Base-by-base conservation (phyloP, 352 stramenopile genomes). In the Halophytophthora batemanensis region DNA sequence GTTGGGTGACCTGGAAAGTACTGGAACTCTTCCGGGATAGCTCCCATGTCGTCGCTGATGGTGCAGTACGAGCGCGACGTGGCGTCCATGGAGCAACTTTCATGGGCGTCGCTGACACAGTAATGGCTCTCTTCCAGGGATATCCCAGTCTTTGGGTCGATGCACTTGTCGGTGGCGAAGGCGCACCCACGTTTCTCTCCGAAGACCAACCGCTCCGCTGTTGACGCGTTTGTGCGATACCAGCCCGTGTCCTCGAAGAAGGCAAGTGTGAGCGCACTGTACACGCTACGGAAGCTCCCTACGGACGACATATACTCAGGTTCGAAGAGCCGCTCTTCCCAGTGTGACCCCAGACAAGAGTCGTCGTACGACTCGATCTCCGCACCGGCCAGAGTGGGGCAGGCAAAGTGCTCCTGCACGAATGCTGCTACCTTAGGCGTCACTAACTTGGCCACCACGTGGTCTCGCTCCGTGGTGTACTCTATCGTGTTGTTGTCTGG, bases 181-280 rank as follows among this genome's bases (percentile, higher is more conserved):
- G 41, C 31, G 33, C 80, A 91, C 6, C 80, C 80, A 39, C 70
- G 69, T 3, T 66, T 70, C 13, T 52, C 68, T 0, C 80, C 80
- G 60, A 82, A 91, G 44, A 79, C 60, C 57, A 91, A 57, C 6
- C 68, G 36, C 45, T 86, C 47, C 4, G 66, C 61, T 11, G 51
- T 75, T 7, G 71, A 73, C 0, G 49, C 21, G 53, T 88, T 87
- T 0, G 74, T 59, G 22, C 68, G 69, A 58, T 91, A 91, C 80
- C 80, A 89, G 0, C 80, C 80, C 11, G 77, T 87, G 55, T 90
- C 77, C 45, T 83, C 75, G 50, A 90, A 88, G 45, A 85, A 90
- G 6, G 80, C 75, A 7, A 91, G 65, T 2, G 80, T 91, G 33
- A 90, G 63, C 1, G 42, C 69, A 14, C 76, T 86, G 25, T 80